These are phyloP conservation scores for Colletotrichum liriopes DNA, from an alignment of 2,329 filamentous ascomycete species.

Conservation along the genomic window DNA sequence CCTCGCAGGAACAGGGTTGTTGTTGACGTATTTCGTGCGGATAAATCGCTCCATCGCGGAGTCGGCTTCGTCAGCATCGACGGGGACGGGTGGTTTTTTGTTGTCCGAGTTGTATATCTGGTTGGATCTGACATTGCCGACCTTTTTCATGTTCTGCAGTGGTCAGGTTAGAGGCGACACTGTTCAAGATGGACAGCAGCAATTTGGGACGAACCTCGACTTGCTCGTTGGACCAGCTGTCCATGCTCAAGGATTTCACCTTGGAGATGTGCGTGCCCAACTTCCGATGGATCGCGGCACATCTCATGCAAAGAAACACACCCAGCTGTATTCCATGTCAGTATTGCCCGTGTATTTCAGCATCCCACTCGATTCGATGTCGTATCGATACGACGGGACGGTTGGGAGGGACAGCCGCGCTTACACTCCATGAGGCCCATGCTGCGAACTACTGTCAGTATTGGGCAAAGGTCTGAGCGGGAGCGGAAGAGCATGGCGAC, in stretches of 20 bases:
- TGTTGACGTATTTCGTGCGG: slow-evolving; percentile 89
- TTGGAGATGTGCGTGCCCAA: slow-evolving; percentile 98
- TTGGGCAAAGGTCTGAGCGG: slow-evolving; percentile 16
- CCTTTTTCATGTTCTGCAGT: slow-evolving; percentile 89
- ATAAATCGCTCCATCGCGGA: slow-evolving; percentile 97
- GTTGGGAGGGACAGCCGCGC: slow-evolving; percentile 52
- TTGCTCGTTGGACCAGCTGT: slow-evolving; percentile 95
- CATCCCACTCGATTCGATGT: background rate
- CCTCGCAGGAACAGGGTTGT: slow-evolving; percentile 53
- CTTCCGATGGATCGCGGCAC: slow-evolving; percentile 94
- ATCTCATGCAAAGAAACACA: slow-evolving; percentile 97
- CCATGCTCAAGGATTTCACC: slow-evolving; percentile 98
- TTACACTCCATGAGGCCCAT: slow-evolving; percentile 97
- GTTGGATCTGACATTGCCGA: slow-evolving; percentile 90
- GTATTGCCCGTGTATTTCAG: slow-evolving; percentile 12
- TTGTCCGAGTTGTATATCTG: slow-evolving; percentile 90
- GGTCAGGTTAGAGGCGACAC: slow-evolving; percentile 1
- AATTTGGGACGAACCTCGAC: slow-evolving; percentile 80
- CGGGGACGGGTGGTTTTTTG: slow-evolving; percentile 85
- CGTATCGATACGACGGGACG: slow-evolving; percentile 18
- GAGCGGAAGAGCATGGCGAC: slow-evolving; percentile 1
- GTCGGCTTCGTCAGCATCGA: slow-evolving; percentile 94
- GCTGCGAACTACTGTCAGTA: slow-evolving; percentile 62
- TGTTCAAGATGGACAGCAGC: background rate
- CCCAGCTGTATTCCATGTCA: slow-evolving; percentile 76